Evolutionary conservation across 1,284 basidiomycete genomes (phyloP).

Genomic region (Inonotus obliquus): DNA sequence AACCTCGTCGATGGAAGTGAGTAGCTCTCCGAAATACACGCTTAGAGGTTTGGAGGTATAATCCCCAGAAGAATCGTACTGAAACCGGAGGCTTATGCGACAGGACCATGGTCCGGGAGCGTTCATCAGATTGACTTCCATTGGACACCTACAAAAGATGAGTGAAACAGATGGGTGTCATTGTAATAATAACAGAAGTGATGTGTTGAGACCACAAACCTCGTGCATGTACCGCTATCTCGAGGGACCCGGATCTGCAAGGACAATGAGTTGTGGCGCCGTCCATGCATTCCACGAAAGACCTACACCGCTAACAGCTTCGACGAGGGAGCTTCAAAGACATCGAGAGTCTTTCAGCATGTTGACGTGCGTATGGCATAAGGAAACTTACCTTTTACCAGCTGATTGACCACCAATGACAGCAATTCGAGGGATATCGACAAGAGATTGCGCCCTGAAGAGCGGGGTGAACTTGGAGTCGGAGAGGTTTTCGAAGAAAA

Average conservation of each 20-base stretch:
- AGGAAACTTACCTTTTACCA: slow-evolving; percentile 21
- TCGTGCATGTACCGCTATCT: slow-evolving; percentile 26
- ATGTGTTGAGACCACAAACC: slow-evolving; percentile 10
- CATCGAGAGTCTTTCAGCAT: background rate
- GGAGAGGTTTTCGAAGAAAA: background rate
- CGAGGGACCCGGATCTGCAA: slow-evolving; percentile 23
- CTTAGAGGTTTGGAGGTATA: background rate
- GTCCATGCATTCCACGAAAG: background rate
- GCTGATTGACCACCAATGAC: slow-evolving; percentile 28
- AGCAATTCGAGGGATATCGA: slow-evolving; percentile 27
- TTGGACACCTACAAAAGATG: slow-evolving; percentile 23
- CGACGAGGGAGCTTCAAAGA: slow-evolving; percentile 23
- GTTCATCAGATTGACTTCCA: slow-evolving; percentile 24
- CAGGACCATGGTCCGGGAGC: slow-evolving; percentile 30
- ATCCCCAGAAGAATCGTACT: slow-evolving; percentile 19
- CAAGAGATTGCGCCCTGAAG: slow-evolving; percentile 18
- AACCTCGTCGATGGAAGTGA: slow-evolving; percentile 24
- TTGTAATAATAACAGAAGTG: background rate
- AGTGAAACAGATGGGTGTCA: background rate
- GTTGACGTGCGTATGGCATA: background rate
- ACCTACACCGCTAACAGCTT: slow-evolving; percentile 19
- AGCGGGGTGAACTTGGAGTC: background rate
- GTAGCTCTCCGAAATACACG: slow-evolving; percentile 22
- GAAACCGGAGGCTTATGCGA: slow-evolving; percentile 30
- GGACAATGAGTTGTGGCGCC: background rate